phyloP scores from a whole-genome alignment of 2,329 filamentous ascomycete species.

The Xylogone sp. region DNA sequence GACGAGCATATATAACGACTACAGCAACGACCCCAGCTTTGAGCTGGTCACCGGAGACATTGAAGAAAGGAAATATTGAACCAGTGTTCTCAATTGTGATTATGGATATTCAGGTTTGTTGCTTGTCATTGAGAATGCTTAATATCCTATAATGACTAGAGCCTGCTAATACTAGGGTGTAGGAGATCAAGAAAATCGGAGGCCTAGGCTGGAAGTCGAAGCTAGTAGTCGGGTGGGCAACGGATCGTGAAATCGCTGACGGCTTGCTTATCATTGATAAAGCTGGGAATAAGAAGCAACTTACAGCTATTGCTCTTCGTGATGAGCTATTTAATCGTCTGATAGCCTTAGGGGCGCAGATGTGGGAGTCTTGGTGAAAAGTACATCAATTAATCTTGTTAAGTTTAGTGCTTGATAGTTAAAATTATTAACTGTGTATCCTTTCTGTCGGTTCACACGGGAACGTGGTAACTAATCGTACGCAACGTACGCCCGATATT shows the following conservation, averaged over 20 bases:
- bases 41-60: slow-evolving; percentile 36
- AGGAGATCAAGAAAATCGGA: slow-evolving; percentile 73
- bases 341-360: slow-evolving; percentile 72
- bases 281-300: slow-evolving; percentile 48
- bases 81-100: slow-evolving; percentile 69
- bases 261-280: slow-evolving; percentile 46
- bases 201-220: slow-evolving; percentile 84
- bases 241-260: slow-evolving; percentile 70
- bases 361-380: slow-evolving; percentile 72
- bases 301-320: slow-evolving; percentile 69
- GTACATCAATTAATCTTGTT: neutral
- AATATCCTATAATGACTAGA: neutral
- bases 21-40: slow-evolving; percentile 60
- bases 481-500: no score
- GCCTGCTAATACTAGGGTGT: neutral
- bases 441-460: no score
- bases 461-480: no score
- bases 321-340: slow-evolving; percentile 81
- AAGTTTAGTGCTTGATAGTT: no score
- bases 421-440: no score
- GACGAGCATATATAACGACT: slow-evolving; percentile 66
- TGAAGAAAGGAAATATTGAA: slow-evolving; percentile 46
- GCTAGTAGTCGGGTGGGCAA: slow-evolving; percentile 75
- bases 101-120: slow-evolving; percentile 51
- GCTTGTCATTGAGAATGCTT: neutral